phyloP scores from a whole-genome alignment of 805 yeast species.

The Ascoidea rubescens region DNA sequence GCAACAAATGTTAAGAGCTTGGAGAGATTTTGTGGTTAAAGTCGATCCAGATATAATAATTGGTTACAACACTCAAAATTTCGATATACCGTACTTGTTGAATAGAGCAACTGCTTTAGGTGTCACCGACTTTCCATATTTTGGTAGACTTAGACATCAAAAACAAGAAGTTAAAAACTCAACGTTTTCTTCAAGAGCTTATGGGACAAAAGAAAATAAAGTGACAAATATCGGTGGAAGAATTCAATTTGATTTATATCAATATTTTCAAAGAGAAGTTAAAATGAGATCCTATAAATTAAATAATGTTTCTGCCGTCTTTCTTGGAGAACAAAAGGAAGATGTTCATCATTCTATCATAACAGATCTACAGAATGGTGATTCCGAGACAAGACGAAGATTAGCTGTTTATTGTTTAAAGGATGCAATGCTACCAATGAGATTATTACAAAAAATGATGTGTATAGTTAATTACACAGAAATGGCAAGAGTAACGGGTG shows the following conservation, averaged over 20 bases:
- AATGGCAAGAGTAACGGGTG: slow-evolving; percentile 99
- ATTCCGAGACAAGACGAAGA: slow-evolving; percentile 82
- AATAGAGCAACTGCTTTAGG: slow-evolving; percentile 73
- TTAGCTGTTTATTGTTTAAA: slow-evolving; percentile 94
- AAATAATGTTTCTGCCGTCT: slow-evolving; percentile 90
- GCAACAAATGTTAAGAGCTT: slow-evolving; percentile 64
- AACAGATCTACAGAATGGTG: slow-evolving; percentile 88
- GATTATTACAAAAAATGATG: slow-evolving; percentile 87
- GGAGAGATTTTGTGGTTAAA: slow-evolving; percentile 76
- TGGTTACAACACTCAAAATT: slow-evolving; percentile 90
- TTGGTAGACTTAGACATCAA: slow-evolving; percentile 58
- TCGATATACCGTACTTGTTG: slow-evolving; percentile 85
- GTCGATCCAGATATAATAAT: slow-evolving; percentile 94
- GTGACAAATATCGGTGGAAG: slow-evolving; percentile 90
- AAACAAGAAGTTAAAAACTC: slow-evolving; percentile 74
- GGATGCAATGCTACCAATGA: slow-evolving; percentile 85
- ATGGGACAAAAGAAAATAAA: slow-evolving; percentile 90
- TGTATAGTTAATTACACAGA: slow-evolving; percentile 94
- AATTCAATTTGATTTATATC: slow-evolving; percentile 85
- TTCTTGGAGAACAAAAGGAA: slow-evolving; percentile 90
- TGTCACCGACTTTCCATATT: slow-evolving; percentile 61
- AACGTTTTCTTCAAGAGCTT: slow-evolving; percentile 85
- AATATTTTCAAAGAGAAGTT: slow-evolving; percentile 87
- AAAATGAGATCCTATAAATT: slow-evolving; percentile 88
- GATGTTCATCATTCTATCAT: slow-evolving; percentile 97